A percentile compares a stretch with the other conserved stretches of the same genome.
These are phyloP conservation scores for Holtermanniella nyarrowii DNA, from an alignment of 768 basidiomycete genomes.

Conservation along the genomic window DNA sequence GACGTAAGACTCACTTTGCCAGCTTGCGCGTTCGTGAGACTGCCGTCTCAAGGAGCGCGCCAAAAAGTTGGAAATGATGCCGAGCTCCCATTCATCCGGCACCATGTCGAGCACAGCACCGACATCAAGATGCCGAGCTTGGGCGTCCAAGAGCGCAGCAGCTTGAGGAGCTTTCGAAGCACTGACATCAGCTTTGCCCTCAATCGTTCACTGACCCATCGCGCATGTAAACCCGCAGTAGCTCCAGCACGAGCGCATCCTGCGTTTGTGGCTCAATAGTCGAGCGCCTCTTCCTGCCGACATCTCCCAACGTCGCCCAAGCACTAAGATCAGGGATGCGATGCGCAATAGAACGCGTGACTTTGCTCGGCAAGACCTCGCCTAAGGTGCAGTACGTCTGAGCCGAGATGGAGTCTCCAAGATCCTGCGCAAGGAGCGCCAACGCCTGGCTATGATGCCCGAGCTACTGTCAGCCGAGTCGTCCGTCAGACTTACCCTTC, in stretches of 20 bases:
- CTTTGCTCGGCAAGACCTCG: conserved; percentile 56
- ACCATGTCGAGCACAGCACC: conserved; percentile 55
- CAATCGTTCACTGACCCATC: conserved; percentile 50
- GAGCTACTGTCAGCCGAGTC: conserved; percentile 40
- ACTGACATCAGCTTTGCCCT: conserved; percentile 39
- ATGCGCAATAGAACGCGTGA: conserved; percentile 49
- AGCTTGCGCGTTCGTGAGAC: conserved; percentile 49
- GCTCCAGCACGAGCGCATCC: conserved; percentile 54
- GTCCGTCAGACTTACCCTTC: conserved; percentile 50
- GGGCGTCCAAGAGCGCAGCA: conserved; percentile 63
- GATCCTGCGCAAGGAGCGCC: conserved; percentile 54
- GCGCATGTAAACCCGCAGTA: conserved; percentile 73
- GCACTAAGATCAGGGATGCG: conserved; percentile 46
- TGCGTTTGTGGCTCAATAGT: conserved; percentile 49
- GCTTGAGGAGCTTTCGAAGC: conserved; percentile 52
- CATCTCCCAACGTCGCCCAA: conserved; percentile 48
- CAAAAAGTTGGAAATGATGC: conserved; percentile 63
- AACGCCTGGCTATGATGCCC: conserved; percentile 57
- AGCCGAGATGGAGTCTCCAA: conserved; percentile 66
- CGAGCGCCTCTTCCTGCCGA: conserved; percentile 33
- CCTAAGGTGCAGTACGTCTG: conserved; percentile 77
- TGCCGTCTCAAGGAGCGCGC: conserved; percentile 65
- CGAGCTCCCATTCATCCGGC: conserved; percentile 66
- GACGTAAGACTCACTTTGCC: conserved; percentile 14
- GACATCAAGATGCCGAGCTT: conserved; percentile 66